Base-by-base conservation (phyloP, 208 protist genomes). In the Porcisia hertigi region DNA sequence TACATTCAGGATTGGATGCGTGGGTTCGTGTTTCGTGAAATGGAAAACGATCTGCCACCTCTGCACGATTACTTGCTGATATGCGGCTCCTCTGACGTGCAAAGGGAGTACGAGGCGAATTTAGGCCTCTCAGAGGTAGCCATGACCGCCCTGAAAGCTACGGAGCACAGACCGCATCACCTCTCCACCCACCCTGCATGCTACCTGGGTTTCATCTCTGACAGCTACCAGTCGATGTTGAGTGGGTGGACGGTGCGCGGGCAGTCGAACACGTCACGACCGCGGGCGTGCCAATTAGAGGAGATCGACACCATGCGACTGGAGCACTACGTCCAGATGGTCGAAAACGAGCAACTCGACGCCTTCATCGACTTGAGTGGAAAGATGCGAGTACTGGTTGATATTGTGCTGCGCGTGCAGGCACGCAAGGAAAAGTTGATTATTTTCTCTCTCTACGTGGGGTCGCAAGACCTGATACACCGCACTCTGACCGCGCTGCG, bases 371-470 rank as follows among this genome's bases (percentile, higher is more conserved):
- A 69, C 60, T 60, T 90, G 45, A 96, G 93, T 83, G 88, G 91
- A 11, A 98, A 98, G 78, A 77, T 97, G 73, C 81, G 75, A 18
- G 88, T 86, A 18, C 72, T 98, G 18, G 77, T 89, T 39, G 82
- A 86, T 20, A 95, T 97, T 49, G 74, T 96, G 16, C 69, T 80
- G 11, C 76, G 74, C 45, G 86, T 92, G 30, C 72, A 80, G 59
- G 64, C 75, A 41, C 77, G 69, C 43, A 78, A 80, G 20, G 89
- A 97, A 69, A 96, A 97, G 76, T 75, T 89, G 18, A 90, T 98
- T 59, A 87, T 98, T 30, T 98, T 98, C 76, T 97, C 92, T 14
- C 90, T 96, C 73, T 96, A 96, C 75, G 80, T 96, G 12, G 89
- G 87, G 8, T 78, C 85, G 49, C 93, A 97, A 60, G 92, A 97